Conservation (phyloP, 768 basidiomycete genomes). For the Omphalotus guepiniiformis region DNA sequence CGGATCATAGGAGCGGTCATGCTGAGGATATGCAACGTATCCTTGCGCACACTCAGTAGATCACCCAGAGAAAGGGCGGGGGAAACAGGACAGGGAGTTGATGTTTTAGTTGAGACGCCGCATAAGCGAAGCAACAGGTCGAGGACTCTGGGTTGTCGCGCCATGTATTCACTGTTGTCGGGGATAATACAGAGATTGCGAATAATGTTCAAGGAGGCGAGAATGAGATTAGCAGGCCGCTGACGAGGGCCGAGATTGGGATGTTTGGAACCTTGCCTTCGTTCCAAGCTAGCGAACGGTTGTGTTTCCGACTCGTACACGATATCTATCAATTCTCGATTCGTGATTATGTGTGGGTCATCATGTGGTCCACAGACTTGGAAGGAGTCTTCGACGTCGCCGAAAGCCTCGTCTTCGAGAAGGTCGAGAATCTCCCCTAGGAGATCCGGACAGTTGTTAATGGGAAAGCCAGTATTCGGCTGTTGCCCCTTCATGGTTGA, state of each 20-base stretch:
- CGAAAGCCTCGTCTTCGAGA: slow-evolving; percentile 77
- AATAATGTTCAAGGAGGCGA: slow-evolving; percentile 72
- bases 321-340: slow-evolving; percentile 57
- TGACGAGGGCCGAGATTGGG: slow-evolving; percentile 52
- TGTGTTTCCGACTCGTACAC: slow-evolving; percentile 54
- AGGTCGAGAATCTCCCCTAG: slow-evolving; percentile 86
- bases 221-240: slow-evolving; percentile 63
- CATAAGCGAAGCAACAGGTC: slow-evolving; percentile 70
- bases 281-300: slow-evolving; percentile 55
- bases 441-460: slow-evolving; percentile 72
- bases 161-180: slow-evolving; percentile 69
- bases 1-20: slow-evolving; percentile 52
- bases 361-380: slow-evolving; percentile 20
- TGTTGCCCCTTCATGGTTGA: slow-evolving; percentile 70
- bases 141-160: slow-evolving; percentile 58
- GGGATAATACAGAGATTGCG: slow-evolving; percentile 77
- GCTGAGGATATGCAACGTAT: slow-evolving; percentile 65
- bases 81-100: slow-evolving; percentile 40
- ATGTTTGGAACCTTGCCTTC: slow-evolving; percentile 47
- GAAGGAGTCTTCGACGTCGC: slow-evolving; percentile 34
- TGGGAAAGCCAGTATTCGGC: slow-evolving; percentile 67
- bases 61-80: slow-evolving; percentile 66
- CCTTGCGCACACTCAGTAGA: slow-evolving; percentile 69
- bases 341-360: slow-evolving; percentile 46
- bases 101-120: slow-evolving; percentile 36